Conservation (phyloP, 306 rosid genomes). For the Sesbania bispinosa region DNA sequence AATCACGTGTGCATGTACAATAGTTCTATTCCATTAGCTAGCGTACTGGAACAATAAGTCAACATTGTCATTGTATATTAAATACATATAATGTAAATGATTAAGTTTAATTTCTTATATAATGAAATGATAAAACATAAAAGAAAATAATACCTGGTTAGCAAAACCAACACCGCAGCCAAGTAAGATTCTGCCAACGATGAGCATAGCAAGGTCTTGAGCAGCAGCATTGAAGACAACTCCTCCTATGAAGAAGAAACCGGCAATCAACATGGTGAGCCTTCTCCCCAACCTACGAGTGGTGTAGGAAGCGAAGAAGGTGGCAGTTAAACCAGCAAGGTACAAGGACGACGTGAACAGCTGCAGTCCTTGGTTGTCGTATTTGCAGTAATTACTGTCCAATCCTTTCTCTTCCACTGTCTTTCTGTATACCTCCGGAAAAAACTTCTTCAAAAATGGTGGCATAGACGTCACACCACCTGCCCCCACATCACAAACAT, state of each 20-base stretch:
- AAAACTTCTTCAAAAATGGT: constrained; percentile 54
- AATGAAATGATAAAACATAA: not conserved
- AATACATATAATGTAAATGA: too few species aligned
- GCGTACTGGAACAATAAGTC: not conserved
- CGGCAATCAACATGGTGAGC: constrained; percentile 69
- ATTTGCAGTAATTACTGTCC: constrained; percentile 62
- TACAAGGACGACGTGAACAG: constrained; percentile 74
- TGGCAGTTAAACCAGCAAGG: constrained; percentile 59
- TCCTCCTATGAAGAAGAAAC: constrained; percentile 53
- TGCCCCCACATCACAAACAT: not conserved
- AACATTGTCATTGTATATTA: constrained; percentile 4
- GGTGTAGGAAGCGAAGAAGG: constrained; percentile 67
- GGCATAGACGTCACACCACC: constrained; percentile 79
- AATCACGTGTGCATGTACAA: not conserved
- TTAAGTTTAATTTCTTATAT: too few species aligned
- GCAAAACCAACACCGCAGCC: constrained; percentile 90
- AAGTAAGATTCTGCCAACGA: constrained; percentile 63
- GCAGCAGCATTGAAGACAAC: constrained; percentile 54
- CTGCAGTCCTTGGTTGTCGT: constrained; percentile 62
- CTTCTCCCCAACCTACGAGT: constrained; percentile 59
- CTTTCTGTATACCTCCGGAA: constrained; percentile 48
- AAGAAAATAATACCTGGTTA: constrained; percentile 55
- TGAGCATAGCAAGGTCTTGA: constrained; percentile 53
- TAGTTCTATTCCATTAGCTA: not conserved
- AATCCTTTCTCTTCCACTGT: constrained; percentile 21